A percentile compares a stretch with the other conserved stretches of the same genome.
phyloP scores from a whole-genome alignment of 179 eudicot genomes.

The Actinidia arguta region DNA sequence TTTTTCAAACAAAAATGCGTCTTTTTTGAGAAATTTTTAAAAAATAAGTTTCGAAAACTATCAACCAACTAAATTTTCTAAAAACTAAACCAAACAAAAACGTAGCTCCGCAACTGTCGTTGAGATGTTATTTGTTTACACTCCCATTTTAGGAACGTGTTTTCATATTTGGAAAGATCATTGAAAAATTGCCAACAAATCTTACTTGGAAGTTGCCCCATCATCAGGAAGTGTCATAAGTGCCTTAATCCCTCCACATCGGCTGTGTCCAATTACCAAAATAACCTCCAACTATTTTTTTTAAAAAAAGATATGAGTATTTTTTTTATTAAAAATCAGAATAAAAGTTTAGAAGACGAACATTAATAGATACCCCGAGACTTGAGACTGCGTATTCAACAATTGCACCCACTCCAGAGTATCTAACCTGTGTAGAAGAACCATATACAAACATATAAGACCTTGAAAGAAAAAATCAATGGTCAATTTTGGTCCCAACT shows the following conservation, averaged over 20 bases:
- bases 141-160: too few relatives aligned
- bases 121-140: too few relatives aligned
- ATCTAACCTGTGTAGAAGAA: slow-evolving; percentile 8
- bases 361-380: slow-evolving; percentile 15
- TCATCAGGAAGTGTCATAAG: slow-evolving; percentile 26
- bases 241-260: slow-evolving; percentile 35
- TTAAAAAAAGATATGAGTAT: too few relatives aligned
- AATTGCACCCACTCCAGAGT: slow-evolving; percentile 31
- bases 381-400: slow-evolving; percentile 37
- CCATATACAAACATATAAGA: background rate
- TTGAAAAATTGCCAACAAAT: background rate
- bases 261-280: slow-evolving; percentile 40
- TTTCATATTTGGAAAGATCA: too few relatives aligned
- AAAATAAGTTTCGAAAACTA: too few relatives aligned
- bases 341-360: background rate
- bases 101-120: too few relatives aligned
- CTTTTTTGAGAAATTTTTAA: too few relatives aligned
- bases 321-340: background rate
- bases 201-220: slow-evolving; percentile 17
- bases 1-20: too few relatives aligned
- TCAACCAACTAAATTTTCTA: too few relatives aligned
- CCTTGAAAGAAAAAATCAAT: background rate
- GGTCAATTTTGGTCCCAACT: too few relatives aligned
- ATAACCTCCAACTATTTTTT: slow-evolving; percentile 22
- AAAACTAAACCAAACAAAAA: too few relatives aligned